Conservation (phyloP, 2,329 filamentous ascomycete species). For the Sporothrix euskadiensis region DNA sequence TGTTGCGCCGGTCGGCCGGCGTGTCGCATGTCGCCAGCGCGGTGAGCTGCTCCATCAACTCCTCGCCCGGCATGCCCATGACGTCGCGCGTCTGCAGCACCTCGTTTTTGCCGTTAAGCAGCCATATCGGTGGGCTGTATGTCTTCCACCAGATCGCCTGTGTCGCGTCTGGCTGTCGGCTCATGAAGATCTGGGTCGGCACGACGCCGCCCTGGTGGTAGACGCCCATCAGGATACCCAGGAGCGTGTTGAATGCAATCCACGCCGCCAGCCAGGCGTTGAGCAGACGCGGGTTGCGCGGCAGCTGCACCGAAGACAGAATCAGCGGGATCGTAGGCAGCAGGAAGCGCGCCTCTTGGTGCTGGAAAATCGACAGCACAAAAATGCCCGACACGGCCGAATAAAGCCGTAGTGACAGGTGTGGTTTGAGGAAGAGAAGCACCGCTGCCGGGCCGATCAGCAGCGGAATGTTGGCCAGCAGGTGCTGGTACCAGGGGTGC, state of each 20-base stretch:
- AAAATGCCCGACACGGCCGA: conserved; percentile 73
- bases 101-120: conserved; percentile 73
- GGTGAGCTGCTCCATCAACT: conserved; percentile 60
- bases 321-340: conserved; percentile 75
- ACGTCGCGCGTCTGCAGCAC: conserved; percentile 70
- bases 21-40: conserved; percentile 64
- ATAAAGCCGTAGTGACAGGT: conserved; percentile 62
- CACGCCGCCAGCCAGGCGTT: conserved; percentile 62
- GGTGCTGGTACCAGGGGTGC: conserved; percentile 76
- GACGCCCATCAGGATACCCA: conserved; percentile 74
- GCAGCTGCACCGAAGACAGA: conserved; percentile 69
- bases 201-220: conserved; percentile 81
- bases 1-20: conserved; percentile 55
- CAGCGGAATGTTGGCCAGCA: conserved; percentile 69
- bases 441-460: conserved; percentile 69
- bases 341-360: conserved; percentile 79
- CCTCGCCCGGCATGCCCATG: conserved; percentile 67
- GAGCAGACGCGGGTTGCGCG: conserved; percentile 52
- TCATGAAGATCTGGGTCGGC: conserved; percentile 73
- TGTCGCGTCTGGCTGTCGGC: conserved; percentile 66
- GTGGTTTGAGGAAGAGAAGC: conserved; percentile 59
- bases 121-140: conserved; percentile 78
- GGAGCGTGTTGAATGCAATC: conserved; percentile 67
- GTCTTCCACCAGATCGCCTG: conserved; percentile 84
- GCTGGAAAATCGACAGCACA: conserved; percentile 71